These are phyloP conservation scores for Leavenworthia alabamica DNA, from an alignment of 345 rosid genomes.

Conservation along the genomic window DNA sequence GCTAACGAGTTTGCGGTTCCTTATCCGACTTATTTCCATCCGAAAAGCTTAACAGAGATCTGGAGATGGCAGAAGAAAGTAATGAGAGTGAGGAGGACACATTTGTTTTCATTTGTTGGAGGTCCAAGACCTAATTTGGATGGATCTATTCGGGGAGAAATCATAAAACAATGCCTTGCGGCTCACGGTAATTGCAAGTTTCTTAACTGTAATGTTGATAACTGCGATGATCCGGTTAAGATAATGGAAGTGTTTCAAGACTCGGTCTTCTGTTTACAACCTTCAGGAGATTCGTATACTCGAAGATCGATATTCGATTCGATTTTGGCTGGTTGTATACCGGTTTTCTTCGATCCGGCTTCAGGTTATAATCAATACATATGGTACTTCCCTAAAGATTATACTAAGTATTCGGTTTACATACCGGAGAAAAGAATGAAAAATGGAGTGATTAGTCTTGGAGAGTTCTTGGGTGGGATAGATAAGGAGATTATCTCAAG, in stretches of 20 bases:
- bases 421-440: conserved; percentile 29
- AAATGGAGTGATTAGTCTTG: conserved; percentile 22
- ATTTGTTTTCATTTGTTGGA: conserved; percentile 39
- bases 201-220: conserved; percentile 24
- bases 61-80: conserved; percentile 35
- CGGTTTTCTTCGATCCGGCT: conserved; percentile 54
- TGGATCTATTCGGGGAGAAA: conserved; percentile 37
- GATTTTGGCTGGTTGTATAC: conserved; percentile 54
- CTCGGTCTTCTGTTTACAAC: conserved; percentile 51
- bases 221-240: conserved; percentile 38
- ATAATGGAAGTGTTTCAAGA: conserved; percentile 37
- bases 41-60: conserved; percentile 27
- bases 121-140: conserved; percentile 26
- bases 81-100: conserved; percentile 17
- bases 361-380: conserved; percentile 50
- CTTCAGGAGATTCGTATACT: conserved; percentile 53
- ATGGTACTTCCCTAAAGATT: conserved; percentile 53
- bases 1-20: conserved; percentile 37
- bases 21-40: conserved; percentile 47
- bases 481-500: conserved; percentile 3
- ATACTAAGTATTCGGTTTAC: conserved; percentile 41
- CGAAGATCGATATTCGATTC: conserved; percentile 56
- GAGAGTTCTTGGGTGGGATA: conserved; percentile 16
- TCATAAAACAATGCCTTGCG: conserved; percentile 40
- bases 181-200: conserved; percentile 33